phyloP scores from a whole-genome alignment of 2,329 filamentous ascomycete species.

The Alternaria arbusti region DNA sequence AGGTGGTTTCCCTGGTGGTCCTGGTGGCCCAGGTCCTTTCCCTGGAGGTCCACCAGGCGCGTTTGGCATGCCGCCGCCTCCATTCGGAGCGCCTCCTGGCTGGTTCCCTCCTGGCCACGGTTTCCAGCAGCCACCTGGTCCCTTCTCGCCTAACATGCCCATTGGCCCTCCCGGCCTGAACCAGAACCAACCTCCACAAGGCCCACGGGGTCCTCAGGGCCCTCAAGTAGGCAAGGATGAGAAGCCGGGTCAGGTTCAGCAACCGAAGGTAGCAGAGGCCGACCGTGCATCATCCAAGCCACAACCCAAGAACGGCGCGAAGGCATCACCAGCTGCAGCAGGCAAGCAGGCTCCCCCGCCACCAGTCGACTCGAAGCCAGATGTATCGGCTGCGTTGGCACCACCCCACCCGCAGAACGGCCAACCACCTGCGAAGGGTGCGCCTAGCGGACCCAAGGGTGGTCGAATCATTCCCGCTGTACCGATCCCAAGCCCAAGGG shows the following conservation, averaged over 20 bases:
- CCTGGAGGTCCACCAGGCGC: conserved; percentile 60
- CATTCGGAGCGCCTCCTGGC: conserved; percentile 73
- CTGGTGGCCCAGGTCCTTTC: conserved; percentile 50
- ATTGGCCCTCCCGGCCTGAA: conserved; percentile 62
- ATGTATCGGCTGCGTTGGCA: conserved; percentile 63
- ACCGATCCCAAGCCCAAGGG: conserved; percentile 61
- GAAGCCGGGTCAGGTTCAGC: conserved; percentile 29
- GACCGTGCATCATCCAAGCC: conserved; percentile 53
- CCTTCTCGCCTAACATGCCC: conserved; percentile 66
- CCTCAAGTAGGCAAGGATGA: conserved; percentile 37
- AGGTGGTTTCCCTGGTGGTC: conserved; percentile 52
- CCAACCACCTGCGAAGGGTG: conserved; percentile 42
- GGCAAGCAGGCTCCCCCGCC: conserved; percentile 64
- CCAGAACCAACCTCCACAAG: conserved; percentile 49
- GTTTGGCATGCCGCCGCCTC: conserved; percentile 70
- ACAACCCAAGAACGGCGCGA: conserved; percentile 61
- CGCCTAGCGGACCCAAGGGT: conserved; percentile 53
- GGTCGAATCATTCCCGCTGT: conserved; percentile 69
- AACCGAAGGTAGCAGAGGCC: conserved; percentile 52
- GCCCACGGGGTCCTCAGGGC: conserved; percentile 44
- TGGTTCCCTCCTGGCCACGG: conserved; percentile 82
- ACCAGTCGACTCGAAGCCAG: conserved; percentile 72
- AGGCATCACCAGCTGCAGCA: conserved; percentile 53
- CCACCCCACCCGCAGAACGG: conserved; percentile 53
- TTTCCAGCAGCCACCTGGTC: conserved; percentile 72